Conservation (phyloP, 108 stramenopile genomes). For the Fragilaria radians region DNA sequence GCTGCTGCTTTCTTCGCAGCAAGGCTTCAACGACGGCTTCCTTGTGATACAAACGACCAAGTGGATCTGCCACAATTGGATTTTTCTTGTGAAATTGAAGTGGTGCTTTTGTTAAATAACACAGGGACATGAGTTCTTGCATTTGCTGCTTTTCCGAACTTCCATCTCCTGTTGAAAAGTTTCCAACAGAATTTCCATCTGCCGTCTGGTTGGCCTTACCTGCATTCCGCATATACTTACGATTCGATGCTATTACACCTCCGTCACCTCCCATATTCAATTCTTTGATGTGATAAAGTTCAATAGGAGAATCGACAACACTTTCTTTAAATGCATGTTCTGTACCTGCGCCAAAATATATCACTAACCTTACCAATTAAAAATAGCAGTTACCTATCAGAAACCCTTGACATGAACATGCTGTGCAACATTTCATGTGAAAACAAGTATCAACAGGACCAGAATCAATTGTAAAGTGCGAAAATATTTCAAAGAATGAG, state of each 20-base stretch:
- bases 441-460: too few species aligned
- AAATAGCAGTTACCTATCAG: too few species aligned
- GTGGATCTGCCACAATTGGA: slow-evolving; percentile 60
- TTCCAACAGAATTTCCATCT: slow-evolving; percentile 26
- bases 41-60: slow-evolving; percentile 63
- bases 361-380: too few species aligned
- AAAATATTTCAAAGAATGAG: too few species aligned
- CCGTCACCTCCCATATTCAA: slow-evolving; percentile 95
- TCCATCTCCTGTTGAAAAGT: slow-evolving; percentile 16
- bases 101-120: slow-evolving; percentile 41
- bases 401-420: too few species aligned
- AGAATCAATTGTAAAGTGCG: too few species aligned
- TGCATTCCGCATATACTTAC: slow-evolving; percentile 76
- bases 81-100: slow-evolving; percentile 19
- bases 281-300: too few species aligned
- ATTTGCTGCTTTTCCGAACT: slow-evolving; percentile 27
- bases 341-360: too few species aligned
- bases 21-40: slow-evolving; percentile 75
- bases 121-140: slow-evolving; percentile 41
- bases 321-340: too few species aligned
- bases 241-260: slow-evolving; percentile 72
- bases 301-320: too few species aligned
- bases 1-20: slow-evolving; percentile 30
- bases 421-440: too few species aligned
- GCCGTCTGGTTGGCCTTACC: slow-evolving; percentile 69